Evolutionary conservation across 345 rosid species (phyloP).

Genomic region (Boechera retrofracta): DNA sequence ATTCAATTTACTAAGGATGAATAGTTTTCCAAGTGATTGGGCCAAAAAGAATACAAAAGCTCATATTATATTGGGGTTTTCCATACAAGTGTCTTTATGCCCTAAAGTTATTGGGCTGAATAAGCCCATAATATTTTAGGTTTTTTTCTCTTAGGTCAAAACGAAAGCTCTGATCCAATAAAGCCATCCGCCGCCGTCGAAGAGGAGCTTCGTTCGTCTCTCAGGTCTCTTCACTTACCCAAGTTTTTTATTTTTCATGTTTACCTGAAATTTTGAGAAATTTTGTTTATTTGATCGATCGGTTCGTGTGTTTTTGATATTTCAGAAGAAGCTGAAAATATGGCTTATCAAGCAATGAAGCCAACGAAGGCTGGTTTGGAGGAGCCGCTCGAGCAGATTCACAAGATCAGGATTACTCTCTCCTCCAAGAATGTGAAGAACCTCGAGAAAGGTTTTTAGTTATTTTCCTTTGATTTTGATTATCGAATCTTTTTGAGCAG

Average conservation of each 20-base stretch:
- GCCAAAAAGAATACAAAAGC: not conserved
- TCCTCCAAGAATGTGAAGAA: conserved; percentile 80
- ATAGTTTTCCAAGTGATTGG: not conserved
- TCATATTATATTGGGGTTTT: not conserved
- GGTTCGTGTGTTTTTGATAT: not conserved
- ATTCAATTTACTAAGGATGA: too few species aligned
- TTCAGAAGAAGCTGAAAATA: conserved; percentile 30
- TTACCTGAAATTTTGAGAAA: not conserved
- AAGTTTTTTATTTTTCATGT: not conserved
- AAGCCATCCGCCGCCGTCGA: conserved; percentile 8
- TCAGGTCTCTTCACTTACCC: conserved; percentile 13
- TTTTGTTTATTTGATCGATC: not conserved
- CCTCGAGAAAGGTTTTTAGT: conserved; percentile 63
- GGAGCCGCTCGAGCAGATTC: conserved; percentile 67
- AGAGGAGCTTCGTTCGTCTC: conserved; percentile 19
- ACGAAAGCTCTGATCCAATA: not conserved
- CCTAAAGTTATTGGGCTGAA: not conserved
- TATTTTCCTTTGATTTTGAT: not conserved
- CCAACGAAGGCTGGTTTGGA: conserved; percentile 68
- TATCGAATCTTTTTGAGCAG: too few species aligned
- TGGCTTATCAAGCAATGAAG: conserved; percentile 59
- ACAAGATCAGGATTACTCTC: conserved; percentile 79
- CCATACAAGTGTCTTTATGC: not conserved
- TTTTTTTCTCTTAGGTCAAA: conserved; percentile 15
- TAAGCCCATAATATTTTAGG: conserved; percentile 1